Percentiles rank a stretch among this genome's conserved stretches.
phyloP scores from a whole-genome alignment of 768 basidiomycete species.

The Dacryopinax primogenitus region DNA sequence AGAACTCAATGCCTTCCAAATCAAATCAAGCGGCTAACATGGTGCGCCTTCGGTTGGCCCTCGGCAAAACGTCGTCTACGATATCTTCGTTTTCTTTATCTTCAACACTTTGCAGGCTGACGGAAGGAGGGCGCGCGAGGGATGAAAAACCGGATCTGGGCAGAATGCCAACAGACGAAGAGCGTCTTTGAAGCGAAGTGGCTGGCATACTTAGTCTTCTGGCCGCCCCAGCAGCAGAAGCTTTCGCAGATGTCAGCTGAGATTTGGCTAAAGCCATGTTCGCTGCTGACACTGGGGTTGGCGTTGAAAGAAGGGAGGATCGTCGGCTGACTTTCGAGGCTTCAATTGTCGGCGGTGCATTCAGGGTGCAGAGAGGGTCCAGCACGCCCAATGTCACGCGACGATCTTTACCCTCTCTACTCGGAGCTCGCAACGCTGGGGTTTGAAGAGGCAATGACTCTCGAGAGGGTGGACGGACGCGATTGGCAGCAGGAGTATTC shows the following conservation, averaged over 20 bases:
- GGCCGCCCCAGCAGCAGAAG: not conserved
- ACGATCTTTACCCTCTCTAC: not conserved
- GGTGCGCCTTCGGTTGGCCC: not conserved
- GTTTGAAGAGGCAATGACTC: not conserved
- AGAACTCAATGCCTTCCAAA: not conserved
- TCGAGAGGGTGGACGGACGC: not conserved
- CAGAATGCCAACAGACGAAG: not conserved
- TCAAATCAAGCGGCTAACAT: not conserved
- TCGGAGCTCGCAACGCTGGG: not conserved
- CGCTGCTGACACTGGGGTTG: not conserved
- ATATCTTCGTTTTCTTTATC: conserved; percentile 4
- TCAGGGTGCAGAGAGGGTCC: not conserved
- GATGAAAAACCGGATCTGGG: not conserved
- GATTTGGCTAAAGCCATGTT: not conserved
- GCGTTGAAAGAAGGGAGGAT: not conserved
- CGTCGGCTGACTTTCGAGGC: not conserved
- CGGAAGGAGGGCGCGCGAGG: not conserved
- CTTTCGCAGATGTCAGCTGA: not conserved
- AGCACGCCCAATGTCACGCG: not conserved
- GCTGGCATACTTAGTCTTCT: not conserved
- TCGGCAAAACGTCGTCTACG: not conserved
- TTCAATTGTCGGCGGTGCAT: not conserved
- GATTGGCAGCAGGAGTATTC: conserved; percentile 36
- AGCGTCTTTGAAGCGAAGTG: not conserved
- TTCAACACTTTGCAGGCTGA: not conserved